phyloP scores from a whole-genome alignment of 495 filamentous ascomycete genomes.

The Alectoria sarmentosa region DNA sequence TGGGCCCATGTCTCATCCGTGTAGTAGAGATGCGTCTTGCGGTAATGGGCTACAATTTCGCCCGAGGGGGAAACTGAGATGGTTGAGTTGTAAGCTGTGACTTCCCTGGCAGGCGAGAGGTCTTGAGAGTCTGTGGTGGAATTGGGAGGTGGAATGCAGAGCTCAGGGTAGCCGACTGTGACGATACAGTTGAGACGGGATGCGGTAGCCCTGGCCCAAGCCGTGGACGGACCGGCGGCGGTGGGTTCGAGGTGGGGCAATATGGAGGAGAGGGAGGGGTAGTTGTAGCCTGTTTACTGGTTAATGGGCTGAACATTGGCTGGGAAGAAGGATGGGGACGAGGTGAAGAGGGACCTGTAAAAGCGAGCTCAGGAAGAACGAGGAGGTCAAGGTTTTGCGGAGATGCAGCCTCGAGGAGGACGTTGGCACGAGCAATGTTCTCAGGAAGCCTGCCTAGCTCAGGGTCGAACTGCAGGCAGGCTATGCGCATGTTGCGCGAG shows the following conservation, averaged over 20 bases:
- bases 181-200: constrained; percentile 67
- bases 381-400: constrained; percentile 47
- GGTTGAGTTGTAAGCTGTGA: constrained; percentile 71
- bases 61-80: constrained; percentile 71
- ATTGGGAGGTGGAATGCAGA: constrained; percentile 38
- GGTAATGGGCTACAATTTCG: constrained; percentile 69
- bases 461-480: constrained; percentile 72
- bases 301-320: background rate
- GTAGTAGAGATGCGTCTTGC: constrained; percentile 84
- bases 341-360: constrained; percentile 48
- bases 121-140: constrained; percentile 27
- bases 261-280: constrained; percentile 70
- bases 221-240: constrained; percentile 60
- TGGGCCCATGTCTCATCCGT: constrained; percentile 88
- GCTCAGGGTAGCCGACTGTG: constrained; percentile 87
- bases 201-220: constrained; percentile 75
- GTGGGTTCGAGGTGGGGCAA: constrained; percentile 73
- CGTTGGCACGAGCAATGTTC: constrained; percentile 23
- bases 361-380: constrained; percentile 81
- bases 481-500: constrained; percentile 59
- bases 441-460: constrained; percentile 36
- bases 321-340: background rate
- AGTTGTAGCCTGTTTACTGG: constrained; percentile 65
- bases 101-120: constrained; percentile 15
- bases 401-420: constrained; percentile 44